phyloP scores from a whole-genome alignment of 352 stramenopile species.

The Phytopythium sindhum region DNA sequence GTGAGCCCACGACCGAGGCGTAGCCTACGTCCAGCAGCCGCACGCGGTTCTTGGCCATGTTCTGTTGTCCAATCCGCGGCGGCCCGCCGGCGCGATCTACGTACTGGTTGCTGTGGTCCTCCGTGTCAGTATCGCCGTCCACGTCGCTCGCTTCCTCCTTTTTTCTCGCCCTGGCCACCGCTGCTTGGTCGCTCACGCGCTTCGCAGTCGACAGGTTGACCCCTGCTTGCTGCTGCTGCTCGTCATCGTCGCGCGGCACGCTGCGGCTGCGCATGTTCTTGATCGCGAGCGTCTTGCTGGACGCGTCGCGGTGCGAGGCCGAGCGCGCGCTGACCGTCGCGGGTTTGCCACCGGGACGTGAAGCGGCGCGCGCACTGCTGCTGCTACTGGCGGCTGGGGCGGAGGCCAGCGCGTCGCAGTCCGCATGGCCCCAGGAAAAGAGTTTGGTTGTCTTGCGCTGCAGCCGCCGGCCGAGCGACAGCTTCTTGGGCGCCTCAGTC shows the following conservation, averaged over 20 bases:
- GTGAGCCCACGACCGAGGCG: constrained; percentile 41
- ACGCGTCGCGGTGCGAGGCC: neutral
- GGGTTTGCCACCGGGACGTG: neutral
- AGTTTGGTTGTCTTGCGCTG: constrained; percentile 28
- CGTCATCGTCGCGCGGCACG: neutral
- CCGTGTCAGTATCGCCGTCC: constrained; percentile 16
- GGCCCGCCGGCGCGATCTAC: neutral
- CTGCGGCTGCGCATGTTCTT: neutral
- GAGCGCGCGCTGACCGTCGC: neutral
- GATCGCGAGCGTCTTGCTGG: neutral
- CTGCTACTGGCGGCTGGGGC: neutral
- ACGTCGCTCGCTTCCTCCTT: constrained; percentile 3
- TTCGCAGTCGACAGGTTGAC: neutral
- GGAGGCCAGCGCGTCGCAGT: neutral
- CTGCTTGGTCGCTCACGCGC: neutral
- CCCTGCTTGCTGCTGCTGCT: neutral
- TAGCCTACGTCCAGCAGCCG: constrained; percentile 33
- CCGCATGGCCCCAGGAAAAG: constrained; percentile 13
- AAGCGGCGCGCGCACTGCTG: neutral
- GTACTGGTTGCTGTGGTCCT: constrained; percentile 3
- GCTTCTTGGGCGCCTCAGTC: neutral
- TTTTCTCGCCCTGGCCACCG: neutral
- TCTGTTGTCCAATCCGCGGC: constrained; percentile 9
- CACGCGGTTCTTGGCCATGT: constrained; percentile 26
- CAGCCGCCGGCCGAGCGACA: constrained; percentile 12